Evolutionary conservation across 2,329 filamentous ascomycete species (phyloP).

Genomic region (Colletotrichum lini): DNA sequence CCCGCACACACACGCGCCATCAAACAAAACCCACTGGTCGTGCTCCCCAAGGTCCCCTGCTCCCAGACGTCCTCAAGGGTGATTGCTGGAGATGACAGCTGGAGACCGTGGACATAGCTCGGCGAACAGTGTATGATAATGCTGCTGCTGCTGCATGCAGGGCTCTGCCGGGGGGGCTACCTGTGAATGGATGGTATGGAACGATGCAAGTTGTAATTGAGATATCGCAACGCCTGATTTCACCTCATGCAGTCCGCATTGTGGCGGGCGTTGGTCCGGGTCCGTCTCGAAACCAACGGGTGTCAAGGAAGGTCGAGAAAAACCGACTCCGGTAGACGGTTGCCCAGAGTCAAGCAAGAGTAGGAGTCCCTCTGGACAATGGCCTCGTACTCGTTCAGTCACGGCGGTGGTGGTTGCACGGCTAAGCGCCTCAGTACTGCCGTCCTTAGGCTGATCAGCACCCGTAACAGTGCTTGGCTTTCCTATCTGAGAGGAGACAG

Average conservation of each 20-base stretch:
- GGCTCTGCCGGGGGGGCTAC: slow-evolving; percentile 23
- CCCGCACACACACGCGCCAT: too few species aligned
- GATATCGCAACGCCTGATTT: slow-evolving; percentile 21
- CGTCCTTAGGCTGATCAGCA: slow-evolving; percentile 37
- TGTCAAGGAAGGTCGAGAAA: slow-evolving; percentile 34
- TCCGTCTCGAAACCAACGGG: slow-evolving; percentile 29
- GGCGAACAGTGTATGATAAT: slow-evolving; percentile 22
- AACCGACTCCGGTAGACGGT: slow-evolving; percentile 13
- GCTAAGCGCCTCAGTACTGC: slow-evolving; percentile 32
- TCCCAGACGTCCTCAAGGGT: slow-evolving; percentile 12
- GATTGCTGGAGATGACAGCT: slow-evolving; percentile 28
- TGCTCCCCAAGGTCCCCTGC: slow-evolving; percentile 7
- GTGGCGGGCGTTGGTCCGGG: slow-evolving; percentile 29
- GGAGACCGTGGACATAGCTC: slow-evolving; percentile 28
- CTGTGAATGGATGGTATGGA: slow-evolving; percentile 26
- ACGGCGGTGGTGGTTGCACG: slow-evolving; percentile 30
- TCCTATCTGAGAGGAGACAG: slow-evolving; percentile 26
- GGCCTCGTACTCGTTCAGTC: slow-evolving; percentile 17
- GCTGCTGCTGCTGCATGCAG: slow-evolving; percentile 21
- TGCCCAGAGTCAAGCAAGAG: neutral
- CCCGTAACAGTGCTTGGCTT: slow-evolving; percentile 17
- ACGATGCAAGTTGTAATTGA: slow-evolving; percentile 22
- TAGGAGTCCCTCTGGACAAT: slow-evolving; percentile 22
- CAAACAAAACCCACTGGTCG: neutral
- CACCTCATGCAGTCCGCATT: neutral